These are phyloP conservation scores for Periconia macrospinosa DNA, from an alignment of 2,329 filamentous ascomycete genomes.

Conservation along the genomic window DNA sequence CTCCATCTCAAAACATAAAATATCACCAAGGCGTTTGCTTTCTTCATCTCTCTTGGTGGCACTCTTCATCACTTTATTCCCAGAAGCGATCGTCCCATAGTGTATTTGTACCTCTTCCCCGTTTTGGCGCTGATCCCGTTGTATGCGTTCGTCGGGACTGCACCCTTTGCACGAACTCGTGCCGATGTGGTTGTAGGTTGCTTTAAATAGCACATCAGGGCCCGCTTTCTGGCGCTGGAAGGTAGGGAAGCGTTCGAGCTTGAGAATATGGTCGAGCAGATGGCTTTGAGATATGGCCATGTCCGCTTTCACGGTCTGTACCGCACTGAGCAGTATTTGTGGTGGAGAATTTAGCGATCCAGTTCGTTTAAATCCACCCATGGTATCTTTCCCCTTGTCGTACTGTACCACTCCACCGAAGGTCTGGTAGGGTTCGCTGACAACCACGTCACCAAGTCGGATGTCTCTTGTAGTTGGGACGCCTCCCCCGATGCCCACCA, in stretches of 20 bases:
- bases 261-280: slow-evolving; percentile 1
- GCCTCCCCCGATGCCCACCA: slow-evolving; percentile 34
- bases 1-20: slow-evolving; percentile 14
- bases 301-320: slow-evolving; percentile 4
- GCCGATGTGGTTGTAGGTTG: slow-evolving; percentile 10
- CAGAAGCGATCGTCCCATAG: slow-evolving; percentile 7
- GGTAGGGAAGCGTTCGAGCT: slow-evolving; percentile 3
- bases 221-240: slow-evolving; percentile 7
- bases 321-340: slow-evolving; percentile 6
- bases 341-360: slow-evolving; percentile 1
- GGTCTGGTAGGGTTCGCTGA: slow-evolving; percentile 7
- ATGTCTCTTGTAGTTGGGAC: slow-evolving; percentile 12
- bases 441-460: slow-evolving; percentile 14
- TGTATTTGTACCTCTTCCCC: slow-evolving; percentile 2
- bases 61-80: slow-evolving; percentile 6
- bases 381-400: slow-evolving; percentile 1
- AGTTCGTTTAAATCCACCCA: slow-evolving; percentile 3
- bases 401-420: slow-evolving; percentile 15
- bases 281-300: background rate
- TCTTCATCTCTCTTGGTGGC: background rate
- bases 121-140: background rate
- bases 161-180: slow-evolving; percentile 5
- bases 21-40: slow-evolving; percentile 9
- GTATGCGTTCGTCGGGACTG: slow-evolving; percentile 1
- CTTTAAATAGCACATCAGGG: slow-evolving; percentile 15